Conservation (phyloP, 257 asterid species). For the Vinca minor region DNA sequence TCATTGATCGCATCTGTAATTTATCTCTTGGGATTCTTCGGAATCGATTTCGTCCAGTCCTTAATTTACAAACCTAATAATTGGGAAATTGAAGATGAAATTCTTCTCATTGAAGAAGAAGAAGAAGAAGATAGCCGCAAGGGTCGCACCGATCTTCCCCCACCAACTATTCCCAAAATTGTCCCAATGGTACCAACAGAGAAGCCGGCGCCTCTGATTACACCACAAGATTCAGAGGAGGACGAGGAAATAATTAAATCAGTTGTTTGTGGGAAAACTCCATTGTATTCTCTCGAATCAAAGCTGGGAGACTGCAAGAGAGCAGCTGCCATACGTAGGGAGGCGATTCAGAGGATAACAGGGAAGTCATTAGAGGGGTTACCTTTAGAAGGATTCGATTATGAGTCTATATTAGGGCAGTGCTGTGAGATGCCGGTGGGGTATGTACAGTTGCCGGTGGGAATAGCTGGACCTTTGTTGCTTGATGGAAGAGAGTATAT, state of each 20-base stretch:
- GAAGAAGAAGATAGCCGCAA: conserved; percentile 32
- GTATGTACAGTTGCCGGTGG: conserved; percentile 53
- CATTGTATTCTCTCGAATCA: conserved; percentile 44
- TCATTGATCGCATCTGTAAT: conserved; percentile 33
- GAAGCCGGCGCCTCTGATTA: conserved; percentile 13
- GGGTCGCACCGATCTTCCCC: conserved; percentile 23
- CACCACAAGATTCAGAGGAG: conserved; percentile 20
- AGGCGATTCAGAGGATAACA: conserved; percentile 44
- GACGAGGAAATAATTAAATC: conserved; percentile 36
- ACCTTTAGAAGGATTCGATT: conserved; percentile 49
- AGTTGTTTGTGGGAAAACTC: conserved; percentile 33
- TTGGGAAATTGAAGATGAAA: conserved; percentile 39
- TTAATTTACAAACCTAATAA: conserved; percentile 24
- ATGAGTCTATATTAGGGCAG: conserved; percentile 50
- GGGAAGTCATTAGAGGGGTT: conserved; percentile 46
- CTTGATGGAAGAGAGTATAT: conserved; percentile 46
- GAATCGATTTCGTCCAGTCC: conserved; percentile 45
- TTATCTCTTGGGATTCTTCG: conserved; percentile 41
- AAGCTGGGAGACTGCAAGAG: conserved; percentile 44
- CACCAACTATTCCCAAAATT: conserved; percentile 6
- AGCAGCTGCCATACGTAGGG: conserved; percentile 40
- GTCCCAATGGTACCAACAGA: conserved; percentile 13
- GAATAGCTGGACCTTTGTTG: conserved; percentile 52
- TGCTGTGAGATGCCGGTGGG: conserved; percentile 73
- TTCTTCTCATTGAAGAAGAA: conserved; percentile 21